Evolutionary conservation across 768 basidiomycete species (phyloP).

Genomic region (Leccinum olivaceopallidum): DNA sequence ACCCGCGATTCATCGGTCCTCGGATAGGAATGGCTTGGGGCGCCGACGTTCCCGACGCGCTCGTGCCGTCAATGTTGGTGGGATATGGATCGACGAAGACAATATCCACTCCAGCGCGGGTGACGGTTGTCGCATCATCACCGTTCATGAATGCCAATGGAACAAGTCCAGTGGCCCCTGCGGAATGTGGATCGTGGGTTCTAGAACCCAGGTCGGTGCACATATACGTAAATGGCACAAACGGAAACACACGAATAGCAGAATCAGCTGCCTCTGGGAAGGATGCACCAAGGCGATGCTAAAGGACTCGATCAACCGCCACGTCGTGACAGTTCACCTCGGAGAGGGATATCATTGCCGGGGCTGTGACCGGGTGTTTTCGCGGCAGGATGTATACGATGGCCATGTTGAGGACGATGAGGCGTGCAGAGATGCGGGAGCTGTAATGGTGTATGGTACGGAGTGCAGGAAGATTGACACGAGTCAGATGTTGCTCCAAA

Average conservation of each 20-base stretch:
- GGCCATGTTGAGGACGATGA: neutral
- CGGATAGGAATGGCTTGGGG: neutral
- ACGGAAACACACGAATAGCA: no score
- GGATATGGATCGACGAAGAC: slow-evolving; percentile 3
- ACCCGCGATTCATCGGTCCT: neutral
- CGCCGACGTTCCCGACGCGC: neutral
- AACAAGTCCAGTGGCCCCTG: slow-evolving; percentile 1
- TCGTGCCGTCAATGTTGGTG: neutral
- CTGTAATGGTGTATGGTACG: neutral
- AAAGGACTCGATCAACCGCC: neutral
- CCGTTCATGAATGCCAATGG: slow-evolving; percentile 6
- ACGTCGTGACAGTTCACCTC: neutral
- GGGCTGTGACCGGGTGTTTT: slow-evolving; percentile 1
- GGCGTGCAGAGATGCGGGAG: neutral
- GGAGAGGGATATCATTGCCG: slow-evolving; percentile 1
- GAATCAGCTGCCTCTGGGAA: neutral
- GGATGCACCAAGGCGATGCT: slow-evolving; percentile 1
- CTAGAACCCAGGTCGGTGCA: neutral
- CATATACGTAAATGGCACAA: slow-evolving; percentile 9
- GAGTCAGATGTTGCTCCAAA: neutral
- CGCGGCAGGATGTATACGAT: slow-evolving; percentile 5
- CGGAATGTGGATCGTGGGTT: slow-evolving; percentile 7
- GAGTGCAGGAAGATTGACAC: neutral
- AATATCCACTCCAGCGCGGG: neutral
- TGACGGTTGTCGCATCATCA: neutral